Evolutionary conservation across 768 basidiomycete genomes (phyloP), one percentile per base, ranked within the genome.

Genomic region (Boletus eberwhitei): DNA sequence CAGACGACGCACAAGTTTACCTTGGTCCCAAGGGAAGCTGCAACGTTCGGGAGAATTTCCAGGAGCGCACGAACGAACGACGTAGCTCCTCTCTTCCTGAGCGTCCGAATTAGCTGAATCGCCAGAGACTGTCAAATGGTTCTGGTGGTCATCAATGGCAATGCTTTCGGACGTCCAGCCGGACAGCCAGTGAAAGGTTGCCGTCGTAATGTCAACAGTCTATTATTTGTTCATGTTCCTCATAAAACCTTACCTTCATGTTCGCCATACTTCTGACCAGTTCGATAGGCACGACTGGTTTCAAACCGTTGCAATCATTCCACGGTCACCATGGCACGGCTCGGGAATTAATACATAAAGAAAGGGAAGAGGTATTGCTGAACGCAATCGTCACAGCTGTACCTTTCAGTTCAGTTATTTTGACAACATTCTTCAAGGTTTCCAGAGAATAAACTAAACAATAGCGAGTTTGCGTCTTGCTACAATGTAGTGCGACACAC

Each of bases 171-270:
- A 78, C 50, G 73, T 77, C 49, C 83, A 63, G 11, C 83, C 81
- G 5, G 83, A 82, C 2, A 82, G 66, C 59, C n/a, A n/a, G n/a
- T 83, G 84, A 52, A 85, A 80, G 8, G 75, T 75, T 12, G 79
- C 81, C 3, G 77, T 79, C 29, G n/a, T n/a, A n/a, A n/a, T n/a
- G n/a, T n/a, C n/a, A n/a, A n/a, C n/a, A n/a, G n/a, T n/a, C 7
- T 8, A 29, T 8, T 29, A 32, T 32, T 32, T 32, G 31, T 32
- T 7, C 31, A 2, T 32, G 31, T 32, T 32, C 31, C 31, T 32
- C 9, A 5, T 5, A 6, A 26, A 26, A 26, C 24, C 24, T 26
- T 40, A 24, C 24, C 29, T 1, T 8, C 29, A 12, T n/a, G n/a
- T n/a, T n/a, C n/a, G n/a, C 9, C 31, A 12, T 32, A 9, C 31